phyloP scores from a whole-genome alignment of 164 flowering plant species.

The Macadamia tetraphylla region DNA sequence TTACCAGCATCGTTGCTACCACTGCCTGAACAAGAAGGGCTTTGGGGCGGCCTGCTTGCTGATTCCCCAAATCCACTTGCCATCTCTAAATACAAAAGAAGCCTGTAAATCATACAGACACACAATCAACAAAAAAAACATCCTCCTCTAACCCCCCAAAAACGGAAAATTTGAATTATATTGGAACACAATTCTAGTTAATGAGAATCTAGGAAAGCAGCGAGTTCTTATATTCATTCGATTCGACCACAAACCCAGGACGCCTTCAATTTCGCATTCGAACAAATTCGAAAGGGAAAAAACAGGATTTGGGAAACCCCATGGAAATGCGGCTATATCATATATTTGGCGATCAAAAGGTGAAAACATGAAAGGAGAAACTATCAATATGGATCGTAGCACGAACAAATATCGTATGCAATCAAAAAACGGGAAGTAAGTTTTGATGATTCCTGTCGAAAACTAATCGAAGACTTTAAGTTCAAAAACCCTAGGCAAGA shows the following conservation, averaged over 20 bases:
- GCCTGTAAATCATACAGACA: not conserved
- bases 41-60: slow-evolving; percentile 34
- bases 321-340: too few relatives aligned
- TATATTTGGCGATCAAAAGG: too few relatives aligned
- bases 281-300: too few relatives aligned
- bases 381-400: not conserved
- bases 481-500: not conserved
- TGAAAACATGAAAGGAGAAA: too few relatives aligned
- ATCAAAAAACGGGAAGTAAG: not conserved
- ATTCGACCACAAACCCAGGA: too few relatives aligned
- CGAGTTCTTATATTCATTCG: not conserved
- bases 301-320: too few relatives aligned
- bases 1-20: slow-evolving; percentile 40
- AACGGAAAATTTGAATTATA: not conserved
- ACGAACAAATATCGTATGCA: not conserved
- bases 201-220: not conserved
- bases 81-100: not conserved
- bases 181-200: not conserved
- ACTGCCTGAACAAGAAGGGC: slow-evolving; percentile 34
- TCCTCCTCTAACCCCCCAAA: not conserved
- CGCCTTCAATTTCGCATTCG: too few relatives aligned
- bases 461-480: not conserved
- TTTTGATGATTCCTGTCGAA: not conserved
- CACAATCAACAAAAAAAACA: not conserved
- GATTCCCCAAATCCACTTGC: slow-evolving; percentile 45